These are phyloP conservation scores for Microbotryomycetes sp. DNA, from an alignment of 1,284 basidiomycete genomes.

Conservation along the genomic window DNA sequence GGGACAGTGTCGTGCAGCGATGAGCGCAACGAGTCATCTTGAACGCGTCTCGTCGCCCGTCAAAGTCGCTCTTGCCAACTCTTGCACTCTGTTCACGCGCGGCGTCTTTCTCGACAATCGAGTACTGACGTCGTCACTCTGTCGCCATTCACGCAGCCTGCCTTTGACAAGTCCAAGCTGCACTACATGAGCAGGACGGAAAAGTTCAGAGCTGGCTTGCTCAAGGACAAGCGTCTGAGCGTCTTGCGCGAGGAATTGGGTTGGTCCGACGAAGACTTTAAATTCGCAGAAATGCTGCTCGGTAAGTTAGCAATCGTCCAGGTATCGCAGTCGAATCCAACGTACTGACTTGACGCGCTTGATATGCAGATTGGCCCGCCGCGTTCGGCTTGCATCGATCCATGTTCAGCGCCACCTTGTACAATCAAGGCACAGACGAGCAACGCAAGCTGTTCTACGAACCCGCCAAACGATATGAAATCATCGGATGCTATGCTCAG, in stretches of 20 bases:
- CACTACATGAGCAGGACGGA: constrained; percentile 39
- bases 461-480: constrained; percentile 50
- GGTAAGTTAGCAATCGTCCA: constrained; percentile 48
- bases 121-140: too few species aligned
- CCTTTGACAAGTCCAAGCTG: constrained; percentile 59
- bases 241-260: constrained; percentile 38
- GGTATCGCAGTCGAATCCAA: too few species aligned
- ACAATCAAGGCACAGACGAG: constrained; percentile 10
- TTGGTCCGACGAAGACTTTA: constrained; percentile 27
- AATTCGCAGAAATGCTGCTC: constrained; percentile 39
- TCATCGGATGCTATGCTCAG: constrained; percentile 48
- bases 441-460: constrained; percentile 47
- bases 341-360: background rate
- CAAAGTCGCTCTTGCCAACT: background rate
- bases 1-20: too few species aligned
- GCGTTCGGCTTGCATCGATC: constrained; percentile 18
- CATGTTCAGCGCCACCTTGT: constrained; percentile 13
- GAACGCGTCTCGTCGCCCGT: background rate
- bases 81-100: too few species aligned
- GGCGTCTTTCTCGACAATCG: too few species aligned
- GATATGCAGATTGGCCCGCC: constrained; percentile 25
- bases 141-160: constrained; percentile 48
- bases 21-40: too few species aligned
- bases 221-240: constrained; percentile 44
- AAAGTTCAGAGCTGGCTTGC: constrained; percentile 38